A percentile compares a stretch with the other conserved stretches of the same genome.
phyloP scores from a whole-genome alignment of 495 filamentous ascomycete species.

The Articulospora tetracladia region DNA sequence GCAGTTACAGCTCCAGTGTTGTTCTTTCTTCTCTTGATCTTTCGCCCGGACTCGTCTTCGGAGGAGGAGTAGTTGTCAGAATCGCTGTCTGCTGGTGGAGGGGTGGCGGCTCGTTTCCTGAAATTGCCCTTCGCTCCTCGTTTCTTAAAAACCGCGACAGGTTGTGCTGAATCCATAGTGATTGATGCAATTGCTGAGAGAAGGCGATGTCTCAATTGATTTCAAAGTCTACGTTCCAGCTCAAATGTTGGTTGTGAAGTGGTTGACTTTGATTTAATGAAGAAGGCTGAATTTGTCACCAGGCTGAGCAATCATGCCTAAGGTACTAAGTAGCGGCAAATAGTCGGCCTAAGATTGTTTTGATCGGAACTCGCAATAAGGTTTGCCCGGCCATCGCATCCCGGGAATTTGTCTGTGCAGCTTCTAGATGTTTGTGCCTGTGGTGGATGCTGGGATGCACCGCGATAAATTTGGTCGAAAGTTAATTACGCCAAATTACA shows the following conservation, averaged over 20 bases:
- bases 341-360: too few species aligned
- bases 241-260: not conserved
- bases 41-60: slow-evolving; percentile 67
- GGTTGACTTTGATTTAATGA: not conserved
- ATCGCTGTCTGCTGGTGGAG: slow-evolving; percentile 60
- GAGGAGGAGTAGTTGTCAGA: slow-evolving; percentile 64
- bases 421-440: too few species aligned
- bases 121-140: slow-evolving; percentile 77
- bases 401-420: not conserved
- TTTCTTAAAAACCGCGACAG: slow-evolving; percentile 80
- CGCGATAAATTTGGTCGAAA: not conserved
- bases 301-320: not conserved
- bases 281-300: not conserved
- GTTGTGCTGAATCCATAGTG: slow-evolving; percentile 26
- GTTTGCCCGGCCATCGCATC: too few species aligned
- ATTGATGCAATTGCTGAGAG: not conserved
- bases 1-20: slow-evolving; percentile 58
- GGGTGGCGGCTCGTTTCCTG: slow-evolving; percentile 79
- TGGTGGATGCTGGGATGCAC: not conserved
- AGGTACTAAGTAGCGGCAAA: too few species aligned
- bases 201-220: too few species aligned
- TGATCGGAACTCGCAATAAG: too few species aligned
- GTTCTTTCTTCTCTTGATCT: slow-evolving; percentile 76
- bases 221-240: too few species aligned
- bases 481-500: not conserved